Base-by-base conservation (phyloP, 225 moss, liverwort and hornwort genomes). In the Bryoerythrophyllum caledonicum region DNA sequence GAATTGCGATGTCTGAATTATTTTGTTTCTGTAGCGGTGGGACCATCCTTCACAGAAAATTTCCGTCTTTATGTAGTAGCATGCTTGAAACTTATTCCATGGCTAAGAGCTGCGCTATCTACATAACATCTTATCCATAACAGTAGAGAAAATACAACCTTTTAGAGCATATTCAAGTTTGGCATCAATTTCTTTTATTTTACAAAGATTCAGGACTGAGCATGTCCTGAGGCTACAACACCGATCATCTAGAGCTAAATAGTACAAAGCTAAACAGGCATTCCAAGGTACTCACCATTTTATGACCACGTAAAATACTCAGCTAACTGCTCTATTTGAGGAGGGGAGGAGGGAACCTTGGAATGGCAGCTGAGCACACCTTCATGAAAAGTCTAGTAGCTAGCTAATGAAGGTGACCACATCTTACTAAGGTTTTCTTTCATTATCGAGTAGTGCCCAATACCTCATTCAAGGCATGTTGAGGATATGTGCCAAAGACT, bases 401-500 rank as follows among this genome's bases (percentile, higher is more conserved):
- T 49, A 49, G 16, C 35, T 3, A 30, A 65, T 28, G 11, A 56
- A 65, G 56, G 28, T n/a, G 43, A 59, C 67, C 14, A 32, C 34
- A 11, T 17, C 48, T 49, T 17, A 16, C 10, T 43, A 32, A 32
- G 49, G 49, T n/a, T 32, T 11, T 20, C 5, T 28, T 59, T 30
- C 67, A 28, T 46, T 44, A 48, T 6, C 6, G 16, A 48, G 5
- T 24, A 16, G 26, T 30, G 35, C 23, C 23, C 35, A 26, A 1
- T 20, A 21, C 17, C 49, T 76, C 32, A 34, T 52, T 58, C 25
- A 38, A 6, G 48, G n/a, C 54, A 60, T 67, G 30, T 30, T 24
- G 17, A n/a, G 91, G 93, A n/a, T 86, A 70, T 4, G 93, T 93
- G 4, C 80, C 74, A 44, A 96, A 96, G 0, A 92, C 73, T 48